Conservation (phyloP, 257 asterid species). For the Petrea volubilis region DNA sequence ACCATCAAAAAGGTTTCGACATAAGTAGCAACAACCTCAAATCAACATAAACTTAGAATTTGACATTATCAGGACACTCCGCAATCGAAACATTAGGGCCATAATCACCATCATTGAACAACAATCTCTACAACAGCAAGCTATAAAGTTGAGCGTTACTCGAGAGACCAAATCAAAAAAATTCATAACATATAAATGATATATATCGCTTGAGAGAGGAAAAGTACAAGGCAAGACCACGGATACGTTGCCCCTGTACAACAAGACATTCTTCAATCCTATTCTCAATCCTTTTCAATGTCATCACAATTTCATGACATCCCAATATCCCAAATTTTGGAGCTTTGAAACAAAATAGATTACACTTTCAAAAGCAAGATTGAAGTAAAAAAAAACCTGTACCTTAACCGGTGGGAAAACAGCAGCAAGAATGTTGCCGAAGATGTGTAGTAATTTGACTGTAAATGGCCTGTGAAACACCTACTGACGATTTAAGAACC, state of each 20-base stretch:
- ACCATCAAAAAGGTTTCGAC: too few species aligned
- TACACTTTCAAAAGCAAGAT: slow-evolving; percentile 31
- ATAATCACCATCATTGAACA: neutral
- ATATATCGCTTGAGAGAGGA: slow-evolving; percentile 8
- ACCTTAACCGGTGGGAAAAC: slow-evolving; percentile 26
- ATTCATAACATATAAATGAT: neutral
- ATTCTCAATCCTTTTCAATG: slow-evolving; percentile 29
- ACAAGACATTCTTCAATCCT: slow-evolving; percentile 18
- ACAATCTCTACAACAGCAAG: neutral
- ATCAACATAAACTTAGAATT: neutral
- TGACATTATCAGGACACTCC: neutral
- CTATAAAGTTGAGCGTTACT: neutral
- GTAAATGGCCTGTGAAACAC: slow-evolving; percentile 7
- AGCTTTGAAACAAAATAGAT: slow-evolving; percentile 21
- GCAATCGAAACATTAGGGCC: neutral
- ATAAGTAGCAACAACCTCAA: neutral
- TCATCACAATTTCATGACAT: slow-evolving; percentile 39
- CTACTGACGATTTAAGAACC: slow-evolving; percentile 18
- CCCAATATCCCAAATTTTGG: slow-evolving; percentile 10
- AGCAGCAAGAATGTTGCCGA: slow-evolving; percentile 30
- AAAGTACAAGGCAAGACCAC: slow-evolving; percentile 31
- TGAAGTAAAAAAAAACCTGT: slow-evolving; percentile 13
- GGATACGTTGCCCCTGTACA: slow-evolving; percentile 30
- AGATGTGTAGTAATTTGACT: slow-evolving; percentile 29
- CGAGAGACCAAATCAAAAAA: neutral